These are phyloP conservation scores for Citrus reticulata DNA, from an alignment of 345 rosid genomes.

Conservation along the genomic window DNA sequence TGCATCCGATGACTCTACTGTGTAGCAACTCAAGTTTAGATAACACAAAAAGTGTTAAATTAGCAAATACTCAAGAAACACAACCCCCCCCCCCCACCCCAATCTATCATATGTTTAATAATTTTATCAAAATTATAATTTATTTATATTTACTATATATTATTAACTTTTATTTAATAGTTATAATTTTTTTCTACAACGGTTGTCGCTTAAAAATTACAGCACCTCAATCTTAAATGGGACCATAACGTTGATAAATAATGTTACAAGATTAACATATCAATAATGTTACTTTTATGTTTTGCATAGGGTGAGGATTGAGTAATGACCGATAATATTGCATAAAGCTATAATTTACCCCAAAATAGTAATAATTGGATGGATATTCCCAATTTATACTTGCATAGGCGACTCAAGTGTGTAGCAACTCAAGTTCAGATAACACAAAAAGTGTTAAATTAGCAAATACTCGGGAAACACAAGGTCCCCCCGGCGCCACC, in stretches of 20 bases:
- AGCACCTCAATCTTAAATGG: rapidly evolving
- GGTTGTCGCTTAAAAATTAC: rapidly evolving
- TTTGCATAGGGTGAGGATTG: too few relatives aligned
- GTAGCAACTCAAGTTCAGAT: not conserved
- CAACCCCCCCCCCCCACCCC: not conserved
- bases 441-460: conserved; percentile 8
- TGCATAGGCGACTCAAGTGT: not conserved
- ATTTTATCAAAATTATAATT: too few relatives aligned
- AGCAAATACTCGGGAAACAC: conserved; percentile 10
- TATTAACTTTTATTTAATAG: too few relatives aligned
- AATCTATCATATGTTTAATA: too few relatives aligned
- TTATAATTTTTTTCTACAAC: too few relatives aligned
- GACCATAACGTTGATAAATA: too few relatives aligned
- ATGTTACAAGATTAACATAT: too few relatives aligned
- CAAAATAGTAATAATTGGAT: not conserved
- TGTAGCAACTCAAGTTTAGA: not conserved
- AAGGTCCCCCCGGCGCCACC: conserved; percentile 1
- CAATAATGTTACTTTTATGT: too few relatives aligned
- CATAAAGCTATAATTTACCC: not conserved
- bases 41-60: conserved; percentile 7
- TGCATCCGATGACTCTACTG: not conserved
- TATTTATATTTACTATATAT: too few relatives aligned
- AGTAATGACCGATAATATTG: too few relatives aligned
- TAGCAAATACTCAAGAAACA: conserved; percentile 9
- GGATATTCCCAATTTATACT: not conserved